Base-by-base conservation (phyloP, 805 yeast species). In the Yamadazyma scolyti region DNA sequence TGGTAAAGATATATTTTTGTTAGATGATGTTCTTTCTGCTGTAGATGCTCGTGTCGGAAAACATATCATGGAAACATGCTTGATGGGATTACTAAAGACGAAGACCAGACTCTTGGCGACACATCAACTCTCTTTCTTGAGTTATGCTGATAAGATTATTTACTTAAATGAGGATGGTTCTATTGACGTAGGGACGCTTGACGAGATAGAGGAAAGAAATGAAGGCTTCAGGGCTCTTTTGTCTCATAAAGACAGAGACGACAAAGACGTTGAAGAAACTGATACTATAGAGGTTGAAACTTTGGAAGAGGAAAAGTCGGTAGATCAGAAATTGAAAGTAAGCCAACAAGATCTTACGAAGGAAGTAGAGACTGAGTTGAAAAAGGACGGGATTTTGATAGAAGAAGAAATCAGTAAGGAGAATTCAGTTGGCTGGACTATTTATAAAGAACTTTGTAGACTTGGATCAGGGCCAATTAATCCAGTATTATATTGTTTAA, bases 41-140 rank as follows among this genome's bases (percentile, higher is more conserved):
- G 65, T 58, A 16, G 65, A 58, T 46, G 61, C 65, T 5, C 48
- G 53, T 37, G 63, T 58, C 8, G 65, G 64, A 25, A 52, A 46
- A 31, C 61, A 56, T 36, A 57, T 58, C 11, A 48, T 56, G 56
- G 42, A 52, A 7, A 40, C 46, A 19, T 54, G 61, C 40, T 23
- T 57, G 5, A 23, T 48, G 26, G 61, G 54, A 10, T 27, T 52
- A n/a, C 34, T 58, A 14, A 46, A 45, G 17, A 48, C 40, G 10
- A 57, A 47, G 28, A 59, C 65, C 1, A 45, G 63, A 33, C 36
- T 59, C 10, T 47, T 59, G 17, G 65, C 61, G 6, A 59, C 65
- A 2, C 64, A 59, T 39, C 64, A 58, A 30, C 43, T 59, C 20
- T 54, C 61, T 7, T 42, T 57, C 16, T 51, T 58, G 34, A 48